These are phyloP conservation scores for Ophiocordyceps camponoti-floridani DNA, from an alignment of 2,329 filamentous ascomycete genomes.

Conservation along the genomic window DNA sequence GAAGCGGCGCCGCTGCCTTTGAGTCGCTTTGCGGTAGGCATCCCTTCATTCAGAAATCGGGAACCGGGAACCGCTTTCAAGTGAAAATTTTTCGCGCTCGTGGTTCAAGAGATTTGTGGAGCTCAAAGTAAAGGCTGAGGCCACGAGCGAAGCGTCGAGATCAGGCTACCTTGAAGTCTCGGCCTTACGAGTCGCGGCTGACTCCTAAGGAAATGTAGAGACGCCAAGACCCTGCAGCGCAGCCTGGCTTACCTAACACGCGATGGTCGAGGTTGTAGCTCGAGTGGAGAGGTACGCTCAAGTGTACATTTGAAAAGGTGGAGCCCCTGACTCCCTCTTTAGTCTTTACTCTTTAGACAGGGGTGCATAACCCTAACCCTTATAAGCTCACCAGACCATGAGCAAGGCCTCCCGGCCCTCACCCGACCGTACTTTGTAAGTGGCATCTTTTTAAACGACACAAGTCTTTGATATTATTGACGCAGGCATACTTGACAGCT, in stretches of 20 bases:
- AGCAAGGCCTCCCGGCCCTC: too few species aligned
- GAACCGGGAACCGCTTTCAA: neutral
- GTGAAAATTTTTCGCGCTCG: neutral
- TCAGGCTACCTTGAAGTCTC: neutral
- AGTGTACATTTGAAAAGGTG: too few species aligned
- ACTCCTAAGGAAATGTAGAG: neutral
- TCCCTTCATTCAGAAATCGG: slow-evolving; percentile 10
- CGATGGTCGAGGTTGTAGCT: too few species aligned
- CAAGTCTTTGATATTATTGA: too few species aligned
- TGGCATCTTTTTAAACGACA: too few species aligned
- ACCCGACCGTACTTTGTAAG: too few species aligned
- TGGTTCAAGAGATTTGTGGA: neutral
- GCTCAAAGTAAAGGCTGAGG: neutral
- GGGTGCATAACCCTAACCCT: too few species aligned
- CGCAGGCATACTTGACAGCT: too few species aligned
- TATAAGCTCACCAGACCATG: too few species aligned
- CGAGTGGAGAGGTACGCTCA: too few species aligned
- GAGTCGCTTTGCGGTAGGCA: slow-evolving; percentile 43
- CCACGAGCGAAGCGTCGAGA: neutral
- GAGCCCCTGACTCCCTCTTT: too few species aligned
- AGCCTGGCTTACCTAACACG: neutral
- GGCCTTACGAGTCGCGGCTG: neutral
- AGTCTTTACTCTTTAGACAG: too few species aligned
- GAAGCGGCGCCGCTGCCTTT: slow-evolving; percentile 29
- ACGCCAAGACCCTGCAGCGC: neutral